Percentiles rank a stretch among this genome's conserved stretches.
phyloP scores from a whole-genome alignment of 139 green algal genomes.

The Axilococcus clingmanii region DNA sequence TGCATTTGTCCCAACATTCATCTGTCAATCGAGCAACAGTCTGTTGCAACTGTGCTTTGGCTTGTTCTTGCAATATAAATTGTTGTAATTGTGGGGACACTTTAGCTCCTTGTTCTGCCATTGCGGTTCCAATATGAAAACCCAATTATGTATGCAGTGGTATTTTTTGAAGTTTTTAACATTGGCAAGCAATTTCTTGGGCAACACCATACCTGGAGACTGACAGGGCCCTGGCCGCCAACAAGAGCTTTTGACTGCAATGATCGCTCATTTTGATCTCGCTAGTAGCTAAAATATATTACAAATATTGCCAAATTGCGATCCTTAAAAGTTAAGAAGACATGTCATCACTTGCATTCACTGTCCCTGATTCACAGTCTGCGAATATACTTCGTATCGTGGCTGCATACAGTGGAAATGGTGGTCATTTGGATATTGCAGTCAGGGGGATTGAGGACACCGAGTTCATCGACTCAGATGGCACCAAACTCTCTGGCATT shows the following conservation, averaged over 20 bases:
- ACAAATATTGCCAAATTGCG: too few relatives aligned
- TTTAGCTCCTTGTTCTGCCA: constrained; percentile 1
- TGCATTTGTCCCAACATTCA: constrained; percentile 33
- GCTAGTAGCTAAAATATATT: too few relatives aligned
- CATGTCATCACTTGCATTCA: neutral
- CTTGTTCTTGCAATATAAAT: constrained; percentile 17
- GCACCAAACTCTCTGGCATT: constrained; percentile 4
- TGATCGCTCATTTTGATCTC: too few relatives aligned
- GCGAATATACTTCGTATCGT: neutral
- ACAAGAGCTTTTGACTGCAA: too few relatives aligned
- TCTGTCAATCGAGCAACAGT: constrained; percentile 32
- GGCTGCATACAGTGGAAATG: neutral
- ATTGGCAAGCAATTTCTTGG: too few relatives aligned
- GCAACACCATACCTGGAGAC: too few relatives aligned
- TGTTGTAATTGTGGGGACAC: constrained; percentile 13
- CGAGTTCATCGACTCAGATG: constrained; percentile 4
- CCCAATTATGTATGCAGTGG: too few relatives aligned
- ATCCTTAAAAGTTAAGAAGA: neutral
- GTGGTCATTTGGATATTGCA: neutral
- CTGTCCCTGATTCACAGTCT: neutral
- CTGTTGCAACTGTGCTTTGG: constrained; percentile 28
- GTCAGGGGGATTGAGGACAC: neutral
- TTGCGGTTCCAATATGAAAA: neutral
- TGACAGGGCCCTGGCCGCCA: too few relatives aligned
- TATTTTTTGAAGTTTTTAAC: too few relatives aligned